These are phyloP conservation scores for Solanum tarijense DNA, from an alignment of 257 asterid species.

Conservation along the genomic window DNA sequence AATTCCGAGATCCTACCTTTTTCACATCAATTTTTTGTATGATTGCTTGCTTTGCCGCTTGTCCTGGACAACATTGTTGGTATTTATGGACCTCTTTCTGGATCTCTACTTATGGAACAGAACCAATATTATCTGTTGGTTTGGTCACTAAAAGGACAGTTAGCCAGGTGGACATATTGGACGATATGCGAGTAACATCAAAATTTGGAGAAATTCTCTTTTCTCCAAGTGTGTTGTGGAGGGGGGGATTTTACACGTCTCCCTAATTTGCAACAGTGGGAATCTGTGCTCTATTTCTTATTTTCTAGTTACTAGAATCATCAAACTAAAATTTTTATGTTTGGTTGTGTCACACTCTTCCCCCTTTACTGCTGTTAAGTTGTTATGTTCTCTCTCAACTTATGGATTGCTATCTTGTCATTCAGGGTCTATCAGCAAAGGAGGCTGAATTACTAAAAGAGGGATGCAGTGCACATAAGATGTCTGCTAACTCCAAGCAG, in stretches of 20 bases:
- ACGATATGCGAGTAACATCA: not conserved
- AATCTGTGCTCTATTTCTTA: not conserved
- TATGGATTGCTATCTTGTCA: conserved; percentile 9
- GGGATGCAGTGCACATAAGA: conserved; percentile 40
- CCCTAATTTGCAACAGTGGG: not conserved
- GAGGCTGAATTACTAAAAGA: conserved; percentile 59
- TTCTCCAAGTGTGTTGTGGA: not conserved
- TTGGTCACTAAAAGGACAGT: not conserved
- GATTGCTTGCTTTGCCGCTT: not conserved
- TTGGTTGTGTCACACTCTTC: not conserved
- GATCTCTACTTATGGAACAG: not conserved
- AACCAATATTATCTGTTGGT: not conserved
- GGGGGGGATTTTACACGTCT: not conserved
- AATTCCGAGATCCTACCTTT: not conserved
- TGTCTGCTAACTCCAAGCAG: conserved; percentile 26
- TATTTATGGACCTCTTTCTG: not conserved
- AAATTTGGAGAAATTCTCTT: not conserved
- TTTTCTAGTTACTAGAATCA: not conserved
- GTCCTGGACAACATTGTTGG: not conserved
- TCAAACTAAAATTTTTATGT: not conserved
- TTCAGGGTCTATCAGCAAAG: conserved; percentile 54
- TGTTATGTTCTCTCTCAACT: not conserved
- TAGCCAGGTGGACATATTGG: not conserved
- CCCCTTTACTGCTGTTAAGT: not conserved
- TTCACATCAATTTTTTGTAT: not conserved